Percentiles rank a stretch among this genome's conserved stretches.
These are phyloP conservation scores for Saccharum officinarum DNA, from an alignment of 176 grass and related monocot genomes.

Conservation along the genomic window DNA sequence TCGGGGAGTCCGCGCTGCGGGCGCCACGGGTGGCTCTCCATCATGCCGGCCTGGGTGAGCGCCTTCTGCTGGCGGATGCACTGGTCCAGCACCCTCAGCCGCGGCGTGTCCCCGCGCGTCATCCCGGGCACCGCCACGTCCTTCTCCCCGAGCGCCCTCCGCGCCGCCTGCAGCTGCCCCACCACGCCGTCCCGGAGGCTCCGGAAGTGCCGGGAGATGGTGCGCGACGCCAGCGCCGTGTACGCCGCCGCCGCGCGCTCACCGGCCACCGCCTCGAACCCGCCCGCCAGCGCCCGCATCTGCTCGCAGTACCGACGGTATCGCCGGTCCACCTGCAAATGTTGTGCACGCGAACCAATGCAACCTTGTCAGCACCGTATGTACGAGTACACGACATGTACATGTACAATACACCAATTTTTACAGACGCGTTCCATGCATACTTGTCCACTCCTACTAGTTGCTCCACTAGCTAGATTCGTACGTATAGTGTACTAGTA, in stretches of 20 bases:
- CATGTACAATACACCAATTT: neutral
- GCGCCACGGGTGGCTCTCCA: slow-evolving; percentile 84
- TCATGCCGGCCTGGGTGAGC: slow-evolving; percentile 50
- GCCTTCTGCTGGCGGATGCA: slow-evolving; percentile 80
- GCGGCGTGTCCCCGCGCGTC: slow-evolving; percentile 73
- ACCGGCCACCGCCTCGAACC: slow-evolving; percentile 78
- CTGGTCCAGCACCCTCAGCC: slow-evolving; percentile 79
- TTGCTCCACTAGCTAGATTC: neutral
- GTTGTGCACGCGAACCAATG: neutral
- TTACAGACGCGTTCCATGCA: neutral
- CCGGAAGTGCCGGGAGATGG: slow-evolving; percentile 84
- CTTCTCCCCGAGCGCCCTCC: slow-evolving; percentile 79
- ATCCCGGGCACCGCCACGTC: slow-evolving; percentile 43
- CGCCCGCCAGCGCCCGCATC: slow-evolving; percentile 51
- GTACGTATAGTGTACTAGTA: neutral
- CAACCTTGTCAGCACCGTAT: too few relatives aligned
- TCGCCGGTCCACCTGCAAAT: slow-evolving; percentile 69
- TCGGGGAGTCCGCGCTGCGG: slow-evolving; percentile 84
- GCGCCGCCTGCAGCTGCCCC: slow-evolving; percentile 50
- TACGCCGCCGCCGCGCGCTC: slow-evolving; percentile 68
- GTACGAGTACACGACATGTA: too few relatives aligned
- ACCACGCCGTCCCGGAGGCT: slow-evolving; percentile 75
- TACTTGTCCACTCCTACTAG: neutral
- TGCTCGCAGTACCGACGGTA: slow-evolving; percentile 91
- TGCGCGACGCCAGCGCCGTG: slow-evolving; percentile 65